phyloP scores from a whole-genome alignment of 371 early-diverging fungal genomes.

The Mortierella sp. region DNA sequence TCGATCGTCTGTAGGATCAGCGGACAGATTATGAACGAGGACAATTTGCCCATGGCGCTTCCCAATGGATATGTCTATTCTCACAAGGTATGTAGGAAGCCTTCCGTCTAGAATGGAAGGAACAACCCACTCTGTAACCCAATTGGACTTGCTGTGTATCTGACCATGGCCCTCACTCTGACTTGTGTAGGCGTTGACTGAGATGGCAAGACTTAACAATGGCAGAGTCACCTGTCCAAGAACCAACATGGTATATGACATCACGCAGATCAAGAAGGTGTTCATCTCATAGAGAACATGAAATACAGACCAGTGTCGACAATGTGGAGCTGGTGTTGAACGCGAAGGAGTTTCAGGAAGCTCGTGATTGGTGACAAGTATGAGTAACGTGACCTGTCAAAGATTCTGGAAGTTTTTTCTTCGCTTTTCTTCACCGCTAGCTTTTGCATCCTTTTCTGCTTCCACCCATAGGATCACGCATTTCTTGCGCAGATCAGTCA shows the following conservation, averaged over 20 bases:
- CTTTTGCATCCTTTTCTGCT: conserved; percentile 14
- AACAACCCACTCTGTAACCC: no score
- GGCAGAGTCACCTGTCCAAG: conserved; percentile 87
- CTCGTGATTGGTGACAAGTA: no score
- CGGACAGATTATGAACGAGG: conserved; percentile 91
- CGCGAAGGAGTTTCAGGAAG: no score
- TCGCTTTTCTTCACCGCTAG: conserved; percentile 3
- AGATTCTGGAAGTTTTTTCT: not conserved
- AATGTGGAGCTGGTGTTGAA: no score
- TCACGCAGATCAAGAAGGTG: conserved; percentile 83
- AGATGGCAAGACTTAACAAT: conserved; percentile 80
- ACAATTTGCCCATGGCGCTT: conserved; percentile 94
- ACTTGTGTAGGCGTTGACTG: conserved; percentile 72
- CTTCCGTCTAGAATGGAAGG: not conserved
- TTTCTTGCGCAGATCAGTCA: conserved; percentile 32
- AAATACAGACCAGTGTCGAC: no score
- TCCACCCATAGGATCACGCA: conserved; percentile 17
- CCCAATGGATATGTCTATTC: conserved; percentile 97
- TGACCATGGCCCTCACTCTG: not conserved
- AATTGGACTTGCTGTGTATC: no score
- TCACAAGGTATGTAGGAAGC: conserved; percentile 55
- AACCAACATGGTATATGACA: conserved; percentile 71
- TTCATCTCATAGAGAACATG: conserved; percentile 73
- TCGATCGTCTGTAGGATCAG: conserved; percentile 92
- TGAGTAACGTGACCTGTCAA: no score